A percentile compares a stretch with the other conserved stretches of the same genome.
phyloP scores from a whole-genome alignment of 768 basidiomycete species.

The Termitomyces sp. region DNA sequence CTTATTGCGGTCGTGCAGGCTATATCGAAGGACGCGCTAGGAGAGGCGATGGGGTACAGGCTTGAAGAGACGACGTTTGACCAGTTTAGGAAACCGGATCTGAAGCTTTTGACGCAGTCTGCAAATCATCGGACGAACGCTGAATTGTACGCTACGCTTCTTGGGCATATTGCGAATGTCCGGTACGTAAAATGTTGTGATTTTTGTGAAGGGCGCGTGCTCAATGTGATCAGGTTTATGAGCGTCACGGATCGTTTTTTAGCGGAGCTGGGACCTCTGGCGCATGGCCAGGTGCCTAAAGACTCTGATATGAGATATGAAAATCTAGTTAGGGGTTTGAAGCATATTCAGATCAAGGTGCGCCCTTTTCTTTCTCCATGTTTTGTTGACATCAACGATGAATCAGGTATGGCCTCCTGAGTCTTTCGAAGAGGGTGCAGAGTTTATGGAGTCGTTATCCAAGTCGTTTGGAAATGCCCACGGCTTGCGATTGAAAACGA shows the following conservation, averaged over 20 bases:
- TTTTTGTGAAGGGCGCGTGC: neutral
- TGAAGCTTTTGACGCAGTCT: slow-evolving; percentile 62
- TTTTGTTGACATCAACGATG: neutral
- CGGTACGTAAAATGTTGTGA: slow-evolving; percentile 45
- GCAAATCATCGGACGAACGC: slow-evolving; percentile 79
- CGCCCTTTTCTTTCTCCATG: neutral
- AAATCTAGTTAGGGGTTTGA: slow-evolving; percentile 77
- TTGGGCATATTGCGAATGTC: slow-evolving; percentile 79
- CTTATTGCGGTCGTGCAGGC: slow-evolving; percentile 73
- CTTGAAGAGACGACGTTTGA: slow-evolving; percentile 90
- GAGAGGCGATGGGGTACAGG: slow-evolving; percentile 71
- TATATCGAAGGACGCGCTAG: slow-evolving; percentile 73
- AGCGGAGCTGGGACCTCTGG: slow-evolving; percentile 70
- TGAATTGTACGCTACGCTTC: slow-evolving; percentile 77
- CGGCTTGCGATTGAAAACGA: slow-evolving; percentile 75
- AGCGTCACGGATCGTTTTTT: slow-evolving; percentile 93
- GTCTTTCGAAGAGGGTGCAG: slow-evolving; percentile 89
- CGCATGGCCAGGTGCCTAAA: slow-evolving; percentile 72
- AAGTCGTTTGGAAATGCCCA: slow-evolving; percentile 83
- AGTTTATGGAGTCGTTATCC: slow-evolving; percentile 82
- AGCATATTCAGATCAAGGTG: slow-evolving; percentile 81
- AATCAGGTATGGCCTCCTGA: slow-evolving; percentile 88
- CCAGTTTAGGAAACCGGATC: slow-evolving; percentile 70
- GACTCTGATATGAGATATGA: slow-evolving; percentile 83
- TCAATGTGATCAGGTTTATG: slow-evolving; percentile 55